Evolutionary conservation across 2,329 filamentous ascomycete species (phyloP).

Genomic region (Aspergillus tamarii): DNA sequence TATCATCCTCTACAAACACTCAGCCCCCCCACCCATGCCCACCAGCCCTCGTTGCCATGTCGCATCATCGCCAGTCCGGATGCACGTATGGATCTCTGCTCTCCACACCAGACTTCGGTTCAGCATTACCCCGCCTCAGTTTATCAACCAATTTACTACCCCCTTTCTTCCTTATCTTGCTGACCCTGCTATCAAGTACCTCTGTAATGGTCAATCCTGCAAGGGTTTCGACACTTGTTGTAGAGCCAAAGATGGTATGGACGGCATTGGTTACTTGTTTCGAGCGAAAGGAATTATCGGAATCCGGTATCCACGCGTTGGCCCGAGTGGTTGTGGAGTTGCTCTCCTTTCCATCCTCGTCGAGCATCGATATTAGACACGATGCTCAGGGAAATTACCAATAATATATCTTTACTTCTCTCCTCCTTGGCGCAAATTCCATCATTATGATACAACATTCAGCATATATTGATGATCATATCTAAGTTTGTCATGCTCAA

Average conservation of each 20-base stretch:
- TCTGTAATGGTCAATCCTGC: constrained; percentile 55
- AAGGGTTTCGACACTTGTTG: constrained; percentile 51
- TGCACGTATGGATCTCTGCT: constrained; percentile 43
- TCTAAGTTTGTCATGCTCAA: constrained; percentile 20
- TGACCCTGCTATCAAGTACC: constrained; percentile 50
- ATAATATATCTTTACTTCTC: constrained; percentile 28
- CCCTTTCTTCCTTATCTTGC: constrained; percentile 46
- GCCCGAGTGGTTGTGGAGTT: constrained; percentile 57
- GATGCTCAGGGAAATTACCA: constrained; percentile 31
- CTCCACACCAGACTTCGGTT: constrained; percentile 50
- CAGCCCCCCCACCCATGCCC: no score
- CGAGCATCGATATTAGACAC: constrained; percentile 27
- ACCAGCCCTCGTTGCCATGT: constrained; percentile 4
- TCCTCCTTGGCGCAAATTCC: constrained; percentile 35
- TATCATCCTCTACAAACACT: not conserved
- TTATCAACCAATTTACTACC: constrained; percentile 48
- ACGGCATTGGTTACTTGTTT: constrained; percentile 46
- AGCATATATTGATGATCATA: constrained; percentile 41
- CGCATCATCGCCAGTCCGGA: constrained; percentile 39
- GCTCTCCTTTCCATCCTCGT: constrained; percentile 40
- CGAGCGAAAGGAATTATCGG: constrained; percentile 32
- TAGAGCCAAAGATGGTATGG: constrained; percentile 61
- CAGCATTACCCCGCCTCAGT: constrained; percentile 44
- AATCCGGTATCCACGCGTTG: constrained; percentile 42
- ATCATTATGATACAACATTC: constrained; percentile 46